Evolutionary conservation across 129 eudicot genomes (phyloP).

Genomic region (Arctium minus): DNA sequence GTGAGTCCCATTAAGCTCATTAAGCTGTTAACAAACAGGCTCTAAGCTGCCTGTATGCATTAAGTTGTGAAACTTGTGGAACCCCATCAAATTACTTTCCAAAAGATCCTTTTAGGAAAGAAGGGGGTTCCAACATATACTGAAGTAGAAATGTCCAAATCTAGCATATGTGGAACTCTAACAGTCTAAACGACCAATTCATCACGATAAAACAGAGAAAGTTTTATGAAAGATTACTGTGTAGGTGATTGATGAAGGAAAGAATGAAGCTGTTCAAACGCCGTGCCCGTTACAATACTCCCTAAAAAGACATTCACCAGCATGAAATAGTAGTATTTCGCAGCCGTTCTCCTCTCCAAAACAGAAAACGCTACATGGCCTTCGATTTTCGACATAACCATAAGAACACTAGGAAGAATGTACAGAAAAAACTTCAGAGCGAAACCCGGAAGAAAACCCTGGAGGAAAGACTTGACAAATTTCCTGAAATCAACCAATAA

Average conservation of each 20-base stretch:
- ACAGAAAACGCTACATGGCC: conserved; percentile 86
- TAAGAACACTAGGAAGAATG: conserved; percentile 73
- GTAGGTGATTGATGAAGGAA: conserved; percentile 87
- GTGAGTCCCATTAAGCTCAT: too few species aligned
- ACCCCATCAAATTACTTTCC: neutral
- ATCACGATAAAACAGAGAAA: neutral
- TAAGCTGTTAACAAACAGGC: too few species aligned
- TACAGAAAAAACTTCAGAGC: conserved; percentile 81
- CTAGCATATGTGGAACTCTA: neutral
- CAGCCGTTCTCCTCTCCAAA: conserved; percentile 81
- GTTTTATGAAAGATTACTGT: conserved; percentile 50
- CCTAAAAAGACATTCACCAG: conserved; percentile 94
- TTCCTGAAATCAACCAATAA: conserved; percentile 48
- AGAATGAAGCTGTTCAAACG: conserved; percentile 84
- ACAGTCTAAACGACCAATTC: neutral
- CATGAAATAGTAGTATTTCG: conserved; percentile 98
- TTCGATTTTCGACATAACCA: conserved; percentile 94
- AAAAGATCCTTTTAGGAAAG: too few species aligned
- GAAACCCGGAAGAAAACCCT: conserved; percentile 98
- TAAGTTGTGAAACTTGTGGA: neutral
- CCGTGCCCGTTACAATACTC: conserved; percentile 88
- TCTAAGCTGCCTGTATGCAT: neutral
- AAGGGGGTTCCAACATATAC: neutral
- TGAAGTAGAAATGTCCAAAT: neutral
- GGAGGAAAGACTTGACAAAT: conserved; percentile 80